phyloP scores from a whole-genome alignment of 225 moss, liverwort and hornwort genomes.

The Thuidium tamariscinum region DNA sequence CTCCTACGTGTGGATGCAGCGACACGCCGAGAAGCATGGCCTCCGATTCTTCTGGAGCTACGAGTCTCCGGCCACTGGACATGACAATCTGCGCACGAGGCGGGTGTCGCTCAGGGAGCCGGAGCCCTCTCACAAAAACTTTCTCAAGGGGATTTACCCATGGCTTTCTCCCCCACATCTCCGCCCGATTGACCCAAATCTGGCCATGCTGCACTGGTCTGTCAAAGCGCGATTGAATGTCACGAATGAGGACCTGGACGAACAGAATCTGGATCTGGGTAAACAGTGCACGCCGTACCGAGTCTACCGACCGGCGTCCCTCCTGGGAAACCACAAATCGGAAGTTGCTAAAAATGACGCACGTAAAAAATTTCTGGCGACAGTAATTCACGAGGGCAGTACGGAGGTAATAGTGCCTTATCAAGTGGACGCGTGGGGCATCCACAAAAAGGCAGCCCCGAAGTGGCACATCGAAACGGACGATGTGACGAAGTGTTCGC shows the following conservation, averaged over 20 bases:
- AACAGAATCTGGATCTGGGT: too few relatives aligned
- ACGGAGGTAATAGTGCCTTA: too few relatives aligned
- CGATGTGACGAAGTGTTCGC: neutral
- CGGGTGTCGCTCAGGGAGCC: neutral
- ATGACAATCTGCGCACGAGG: neutral
- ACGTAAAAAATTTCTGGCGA: neutral
- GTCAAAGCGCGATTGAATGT: neutral
- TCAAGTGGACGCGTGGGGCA: neutral
- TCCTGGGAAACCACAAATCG: accelerated
- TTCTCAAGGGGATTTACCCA: neutral
- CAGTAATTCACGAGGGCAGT: neutral
- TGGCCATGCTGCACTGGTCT: neutral
- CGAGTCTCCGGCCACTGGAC: neutral
- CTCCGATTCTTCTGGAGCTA: neutral
- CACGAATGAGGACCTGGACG: neutral
- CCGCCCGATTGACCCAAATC: accelerated
- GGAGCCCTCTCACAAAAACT: neutral
- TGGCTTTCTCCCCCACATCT: too few relatives aligned
- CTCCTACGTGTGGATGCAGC: neutral
- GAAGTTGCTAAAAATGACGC: too few relatives aligned
- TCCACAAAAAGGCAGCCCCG: too few relatives aligned
- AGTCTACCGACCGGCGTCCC: neutral
- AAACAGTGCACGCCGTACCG: too few relatives aligned
- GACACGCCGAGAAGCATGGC: neutral
- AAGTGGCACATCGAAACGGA: neutral